phyloP scores from a whole-genome alignment of 176 grass and related monocot genomes.

The Eragrostis nindensis region DNA sequence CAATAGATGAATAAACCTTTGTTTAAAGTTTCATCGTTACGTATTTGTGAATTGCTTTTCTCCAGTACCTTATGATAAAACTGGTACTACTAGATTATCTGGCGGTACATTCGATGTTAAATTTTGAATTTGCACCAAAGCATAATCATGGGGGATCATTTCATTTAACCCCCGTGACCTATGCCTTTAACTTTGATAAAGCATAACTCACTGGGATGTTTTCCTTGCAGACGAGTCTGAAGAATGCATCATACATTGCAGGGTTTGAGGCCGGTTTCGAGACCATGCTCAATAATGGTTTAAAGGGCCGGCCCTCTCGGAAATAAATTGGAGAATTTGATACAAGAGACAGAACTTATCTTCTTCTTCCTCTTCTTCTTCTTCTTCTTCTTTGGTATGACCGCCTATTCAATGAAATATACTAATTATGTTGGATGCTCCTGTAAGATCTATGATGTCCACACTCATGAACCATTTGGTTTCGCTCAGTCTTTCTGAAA shows the following conservation, averaged over 20 bases:
- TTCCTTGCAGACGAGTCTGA: slow-evolving; percentile 74
- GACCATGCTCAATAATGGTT: slow-evolving; percentile 47
- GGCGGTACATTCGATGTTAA: slow-evolving; percentile 10
- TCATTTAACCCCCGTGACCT: not conserved
- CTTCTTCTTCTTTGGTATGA: slow-evolving; percentile 23
- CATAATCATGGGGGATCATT: not conserved
- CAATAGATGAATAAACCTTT: not conserved
- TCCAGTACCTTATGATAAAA: slow-evolving; percentile 1
- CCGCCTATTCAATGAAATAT: not conserved
- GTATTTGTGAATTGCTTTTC: slow-evolving; percentile 3
- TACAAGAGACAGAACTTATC: not conserved
- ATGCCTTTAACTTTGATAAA: not conserved
- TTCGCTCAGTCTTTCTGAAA: not conserved
- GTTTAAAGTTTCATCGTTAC: not conserved
- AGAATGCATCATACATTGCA: slow-evolving; percentile 65
- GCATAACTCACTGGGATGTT: slow-evolving; percentile 5
- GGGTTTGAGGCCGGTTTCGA: slow-evolving; percentile 69
- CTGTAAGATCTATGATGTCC: not conserved
- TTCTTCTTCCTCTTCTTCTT: too few relatives aligned
- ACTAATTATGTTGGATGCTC: not conserved
- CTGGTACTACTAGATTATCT: not conserved
- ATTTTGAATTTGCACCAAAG: not conserved
- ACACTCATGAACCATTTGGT: not conserved
- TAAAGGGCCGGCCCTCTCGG: slow-evolving; percentile 25
- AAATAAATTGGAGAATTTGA: slow-evolving; percentile 43